Evolutionary conservation across 2,329 filamentous ascomycete genomes (phyloP).

Genomic region (Trichophyton mentagrophytes): DNA sequence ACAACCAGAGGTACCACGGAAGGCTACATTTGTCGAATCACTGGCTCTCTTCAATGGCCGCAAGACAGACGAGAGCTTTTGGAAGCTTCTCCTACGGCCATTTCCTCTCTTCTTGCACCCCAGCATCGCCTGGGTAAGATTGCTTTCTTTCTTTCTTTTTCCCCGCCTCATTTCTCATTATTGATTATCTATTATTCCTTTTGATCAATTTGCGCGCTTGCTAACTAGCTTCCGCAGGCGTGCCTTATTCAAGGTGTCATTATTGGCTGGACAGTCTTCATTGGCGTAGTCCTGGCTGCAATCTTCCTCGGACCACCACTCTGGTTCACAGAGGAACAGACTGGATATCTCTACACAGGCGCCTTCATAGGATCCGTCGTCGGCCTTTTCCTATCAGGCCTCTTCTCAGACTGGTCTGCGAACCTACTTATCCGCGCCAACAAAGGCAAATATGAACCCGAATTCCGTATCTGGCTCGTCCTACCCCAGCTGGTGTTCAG

Average conservation of each 20-base stretch:
- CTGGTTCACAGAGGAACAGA: slow-evolving; percentile 67
- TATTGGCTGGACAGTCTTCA: slow-evolving; percentile 93
- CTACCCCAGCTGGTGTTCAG: slow-evolving; percentile 69
- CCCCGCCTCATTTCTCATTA: not conserved
- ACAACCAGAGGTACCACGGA: slow-evolving; percentile 28
- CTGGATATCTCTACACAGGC: slow-evolving; percentile 76
- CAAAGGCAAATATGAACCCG: slow-evolving; percentile 74
- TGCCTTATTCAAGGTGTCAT: slow-evolving; percentile 74
- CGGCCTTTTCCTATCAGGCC: slow-evolving; percentile 63
- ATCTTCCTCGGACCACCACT: slow-evolving; percentile 71
- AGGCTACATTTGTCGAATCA: slow-evolving; percentile 45
- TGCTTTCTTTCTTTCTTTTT: slow-evolving; percentile 14
- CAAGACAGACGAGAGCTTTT: slow-evolving; percentile 64
- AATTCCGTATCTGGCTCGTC: slow-evolving; percentile 75
- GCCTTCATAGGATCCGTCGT: slow-evolving; percentile 72
- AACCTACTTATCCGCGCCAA: slow-evolving; percentile 60
- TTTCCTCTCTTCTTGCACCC: slow-evolving; percentile 76
- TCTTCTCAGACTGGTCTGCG: slow-evolving; percentile 60
- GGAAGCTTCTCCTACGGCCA: slow-evolving; percentile 53
- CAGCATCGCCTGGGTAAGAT: slow-evolving; percentile 60
- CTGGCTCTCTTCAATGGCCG: slow-evolving; percentile 65
- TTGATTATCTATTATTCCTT: no score
- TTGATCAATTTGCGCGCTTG: no score
- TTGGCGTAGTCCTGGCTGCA: slow-evolving; percentile 68
- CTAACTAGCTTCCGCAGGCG: slow-evolving; percentile 24